These are phyloP conservation scores for Phytophthora fragariae DNA, from an alignment of 352 stramenopile species.

Conservation along the genomic window DNA sequence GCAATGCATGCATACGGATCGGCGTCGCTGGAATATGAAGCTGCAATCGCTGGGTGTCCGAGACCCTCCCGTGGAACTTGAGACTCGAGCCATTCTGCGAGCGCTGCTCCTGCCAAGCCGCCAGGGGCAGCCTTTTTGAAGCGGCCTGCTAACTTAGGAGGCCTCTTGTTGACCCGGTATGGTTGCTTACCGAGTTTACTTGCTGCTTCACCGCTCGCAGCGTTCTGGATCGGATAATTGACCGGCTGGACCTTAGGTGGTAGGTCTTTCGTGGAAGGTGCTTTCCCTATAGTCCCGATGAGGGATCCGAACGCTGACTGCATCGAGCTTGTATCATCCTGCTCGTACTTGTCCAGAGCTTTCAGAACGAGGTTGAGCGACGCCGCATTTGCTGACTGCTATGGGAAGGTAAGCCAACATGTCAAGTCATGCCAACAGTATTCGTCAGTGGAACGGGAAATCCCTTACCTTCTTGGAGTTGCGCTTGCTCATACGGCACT, in stretches of 20 bases:
- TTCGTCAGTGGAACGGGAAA: background rate
- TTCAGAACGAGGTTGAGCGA: slow-evolving; percentile 68
- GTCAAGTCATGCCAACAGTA: background rate
- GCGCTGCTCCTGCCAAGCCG: slow-evolving; percentile 34
- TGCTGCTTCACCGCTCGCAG: background rate
- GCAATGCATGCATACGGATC: slow-evolving; percentile 41
- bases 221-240: slow-evolving; percentile 29
- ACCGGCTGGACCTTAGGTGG: slow-evolving; percentile 20
- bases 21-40: slow-evolving; percentile 14
- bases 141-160: slow-evolving; percentile 6
- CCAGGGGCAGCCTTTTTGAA: slow-evolving; percentile 22
- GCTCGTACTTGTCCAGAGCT: slow-evolving; percentile 71
- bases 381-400: slow-evolving; percentile 37
- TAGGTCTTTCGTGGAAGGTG: slow-evolving; percentile 19
- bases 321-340: slow-evolving; percentile 34
- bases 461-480: slow-evolving; percentile 51
- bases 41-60: slow-evolving; percentile 50
- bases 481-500: slow-evolving; percentile 57
- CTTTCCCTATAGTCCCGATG: slow-evolving; percentile 28
- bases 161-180: slow-evolving; percentile 17
- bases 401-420: slow-evolving; percentile 13
- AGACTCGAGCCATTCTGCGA: slow-evolving; percentile 60
- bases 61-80: slow-evolving; percentile 52
- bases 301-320: slow-evolving; percentile 41
- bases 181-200: slow-evolving; percentile 15